Conservation (phyloP, 108 stramenopile genomes). For the Nitzschia sp. region DNA sequence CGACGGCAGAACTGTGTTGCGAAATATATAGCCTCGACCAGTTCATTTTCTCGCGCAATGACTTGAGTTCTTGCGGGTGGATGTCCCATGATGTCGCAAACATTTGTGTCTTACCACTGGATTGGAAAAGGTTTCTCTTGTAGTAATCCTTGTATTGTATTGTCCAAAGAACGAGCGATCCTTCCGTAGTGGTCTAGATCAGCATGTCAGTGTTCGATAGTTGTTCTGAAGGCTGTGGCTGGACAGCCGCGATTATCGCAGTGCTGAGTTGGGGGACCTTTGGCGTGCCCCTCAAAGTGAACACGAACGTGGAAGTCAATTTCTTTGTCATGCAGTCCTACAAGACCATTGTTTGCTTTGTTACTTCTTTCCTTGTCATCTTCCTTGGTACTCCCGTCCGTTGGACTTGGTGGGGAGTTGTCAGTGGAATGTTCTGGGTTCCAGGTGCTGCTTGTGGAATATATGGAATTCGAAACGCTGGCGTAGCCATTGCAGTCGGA, state of each 20-base stretch:
- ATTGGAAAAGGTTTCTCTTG: too few relatives aligned
- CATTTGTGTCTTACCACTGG: too few relatives aligned
- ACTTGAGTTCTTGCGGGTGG: too few relatives aligned
- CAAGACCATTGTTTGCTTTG: conserved; percentile 75
- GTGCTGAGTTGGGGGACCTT: conserved; percentile 73
- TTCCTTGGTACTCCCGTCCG: conserved; percentile 39
- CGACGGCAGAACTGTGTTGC: too few relatives aligned
- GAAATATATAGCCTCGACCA: too few relatives aligned
- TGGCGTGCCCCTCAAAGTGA: conserved; percentile 80
- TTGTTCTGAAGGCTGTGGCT: conserved; percentile 43
- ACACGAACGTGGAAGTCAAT: conserved; percentile 67
- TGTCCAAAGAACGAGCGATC: too few relatives aligned
- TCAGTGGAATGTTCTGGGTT: conserved; percentile 73
- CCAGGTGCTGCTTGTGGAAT: conserved; percentile 62
- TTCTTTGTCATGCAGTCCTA: conserved; percentile 84
- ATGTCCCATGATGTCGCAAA: too few relatives aligned
- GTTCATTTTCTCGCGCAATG: too few relatives aligned
- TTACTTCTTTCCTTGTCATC: conserved; percentile 53
- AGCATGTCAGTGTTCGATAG: conserved; percentile 39
- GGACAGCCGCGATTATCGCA: conserved; percentile 54
- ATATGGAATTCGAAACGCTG: conserved; percentile 65
- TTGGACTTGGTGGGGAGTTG: conserved; percentile 75
- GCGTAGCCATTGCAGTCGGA: conserved; percentile 61
- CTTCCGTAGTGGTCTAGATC: neutral
- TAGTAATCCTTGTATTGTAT: too few relatives aligned